A percentile compares a stretch with the other conserved stretches of the same genome.
Conservation (phyloP, 140 eudicot species). For the Cichorium intybus region DNA sequence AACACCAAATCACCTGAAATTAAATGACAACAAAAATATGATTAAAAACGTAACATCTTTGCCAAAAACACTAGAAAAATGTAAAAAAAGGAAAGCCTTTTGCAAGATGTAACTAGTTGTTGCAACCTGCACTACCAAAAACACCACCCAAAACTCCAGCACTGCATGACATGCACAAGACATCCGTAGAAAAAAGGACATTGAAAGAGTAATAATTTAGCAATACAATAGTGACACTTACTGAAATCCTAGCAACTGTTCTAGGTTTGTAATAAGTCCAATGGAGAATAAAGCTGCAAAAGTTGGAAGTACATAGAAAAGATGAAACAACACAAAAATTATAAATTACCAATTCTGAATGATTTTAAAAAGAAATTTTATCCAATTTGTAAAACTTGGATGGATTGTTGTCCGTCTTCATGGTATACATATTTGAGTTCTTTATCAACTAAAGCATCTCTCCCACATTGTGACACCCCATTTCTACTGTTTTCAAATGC, state of each 20-base stretch:
- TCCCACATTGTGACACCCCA: no score
- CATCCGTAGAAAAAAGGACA: no score
- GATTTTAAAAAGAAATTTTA: background rate
- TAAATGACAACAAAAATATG: no score
- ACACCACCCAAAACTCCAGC: no score
- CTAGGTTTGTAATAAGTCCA: slow-evolving; percentile 32
- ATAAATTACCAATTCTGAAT: background rate
- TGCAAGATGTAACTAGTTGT: no score
- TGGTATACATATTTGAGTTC: slow-evolving; percentile 88
- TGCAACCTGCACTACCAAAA: no score
- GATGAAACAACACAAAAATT: background rate
- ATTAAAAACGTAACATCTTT: no score
- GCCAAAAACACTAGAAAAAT: no score
- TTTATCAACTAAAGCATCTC: slow-evolving; percentile 65
- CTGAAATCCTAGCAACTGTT: slow-evolving; percentile 62
- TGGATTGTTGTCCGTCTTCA: slow-evolving; percentile 76
- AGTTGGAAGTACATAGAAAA: slow-evolving; percentile 83
- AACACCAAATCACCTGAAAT: no score
- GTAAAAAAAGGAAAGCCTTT: no score
- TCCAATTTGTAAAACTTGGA: slow-evolving; percentile 45
- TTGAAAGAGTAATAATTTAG: background rate
- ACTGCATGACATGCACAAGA: no score
- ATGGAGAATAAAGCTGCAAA: slow-evolving; percentile 65
- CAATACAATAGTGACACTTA: slow-evolving; percentile 30
- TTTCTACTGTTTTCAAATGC: no score